A percentile compares a stretch with the other conserved stretches of the same genome.
Conservation (phyloP, 2,329 filamentous ascomycete species). For the Chaetomiaceae sp. region DNA sequence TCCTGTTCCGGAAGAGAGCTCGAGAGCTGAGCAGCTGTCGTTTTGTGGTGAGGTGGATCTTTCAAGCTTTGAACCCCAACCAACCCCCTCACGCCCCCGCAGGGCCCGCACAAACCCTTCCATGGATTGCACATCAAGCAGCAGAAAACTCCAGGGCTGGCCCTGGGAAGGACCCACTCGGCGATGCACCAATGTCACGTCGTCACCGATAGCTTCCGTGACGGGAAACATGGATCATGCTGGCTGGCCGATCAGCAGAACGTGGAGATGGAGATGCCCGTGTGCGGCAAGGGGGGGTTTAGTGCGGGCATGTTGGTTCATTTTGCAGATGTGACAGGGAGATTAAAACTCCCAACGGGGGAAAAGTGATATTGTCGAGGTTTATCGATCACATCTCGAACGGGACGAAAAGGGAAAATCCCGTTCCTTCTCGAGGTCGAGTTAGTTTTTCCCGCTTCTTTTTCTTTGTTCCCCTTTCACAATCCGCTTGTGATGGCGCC, state of each 20-base stretch:
- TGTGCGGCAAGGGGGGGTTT: not conserved
- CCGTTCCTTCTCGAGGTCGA: not conserved
- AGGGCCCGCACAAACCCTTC: constrained; percentile 1
- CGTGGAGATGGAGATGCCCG: constrained; percentile 7
- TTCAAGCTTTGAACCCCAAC: too few relatives aligned
- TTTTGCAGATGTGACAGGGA: constrained; percentile 11
- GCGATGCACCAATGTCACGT: constrained; percentile 17
- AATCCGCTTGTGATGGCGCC: constrained; percentile 10
- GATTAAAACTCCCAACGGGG: constrained; percentile 4
- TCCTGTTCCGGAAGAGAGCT: constrained; percentile 13
- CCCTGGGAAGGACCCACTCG: constrained; percentile 3
- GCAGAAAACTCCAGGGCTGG: not conserved
- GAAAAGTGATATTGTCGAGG: constrained; percentile 6
- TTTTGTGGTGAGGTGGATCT: too few relatives aligned
- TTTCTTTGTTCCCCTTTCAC: not conserved
- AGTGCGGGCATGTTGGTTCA: not conserved
- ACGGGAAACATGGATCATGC: constrained; percentile 17
- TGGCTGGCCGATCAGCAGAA: constrained; percentile 6
- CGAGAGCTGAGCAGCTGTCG: not conserved
- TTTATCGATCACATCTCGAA: constrained; percentile 2
- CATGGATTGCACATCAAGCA: constrained; percentile 7
- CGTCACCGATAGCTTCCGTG: constrained; percentile 23
- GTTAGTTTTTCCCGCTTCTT: too few relatives aligned
- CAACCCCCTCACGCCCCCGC: too few relatives aligned
- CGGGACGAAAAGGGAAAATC: not conserved